phyloP scores from a whole-genome alignment of 1,284 basidiomycete genomes.

The Phlebopus sp. region DNA sequence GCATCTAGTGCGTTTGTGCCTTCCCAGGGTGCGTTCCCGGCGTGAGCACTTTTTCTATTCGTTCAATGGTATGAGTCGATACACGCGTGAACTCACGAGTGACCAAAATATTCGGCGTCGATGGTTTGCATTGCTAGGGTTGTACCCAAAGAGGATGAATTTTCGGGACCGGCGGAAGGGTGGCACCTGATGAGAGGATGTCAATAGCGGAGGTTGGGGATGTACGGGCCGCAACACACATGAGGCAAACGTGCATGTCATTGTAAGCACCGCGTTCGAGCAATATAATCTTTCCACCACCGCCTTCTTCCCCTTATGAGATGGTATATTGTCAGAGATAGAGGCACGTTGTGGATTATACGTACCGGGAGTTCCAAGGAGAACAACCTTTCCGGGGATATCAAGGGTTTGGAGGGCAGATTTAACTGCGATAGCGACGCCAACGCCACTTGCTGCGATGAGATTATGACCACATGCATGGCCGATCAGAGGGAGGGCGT shows the following conservation, averaged over 20 bases:
- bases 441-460: conserved; percentile 80
- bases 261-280: conserved; percentile 72
- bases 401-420: conserved; percentile 62
- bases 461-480: conserved; percentile 88
- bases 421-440: conserved; percentile 70
- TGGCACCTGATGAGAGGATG: conserved; percentile 51
- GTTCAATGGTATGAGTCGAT: conserved; percentile 1
- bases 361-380: conserved; percentile 82
- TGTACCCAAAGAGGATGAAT: conserved; percentile 48
- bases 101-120: conserved; percentile 65
- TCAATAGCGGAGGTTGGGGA: conserved; percentile 16
- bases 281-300: conserved; percentile 74
- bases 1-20: conserved; percentile 84
- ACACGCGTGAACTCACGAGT: conserved; percentile 43
- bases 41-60: conserved; percentile 58
- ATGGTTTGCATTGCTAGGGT: conserved; percentile 60
- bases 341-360: conserved; percentile 5
- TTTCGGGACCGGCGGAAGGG: conserved; percentile 48
- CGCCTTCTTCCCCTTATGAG: conserved; percentile 68
- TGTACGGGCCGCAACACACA: conserved; percentile 42
- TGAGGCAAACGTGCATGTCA: conserved; percentile 75
- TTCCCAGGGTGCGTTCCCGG: conserved; percentile 76
- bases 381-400: conserved; percentile 68
- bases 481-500: conserved; percentile 60
- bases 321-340: conserved; percentile 10